Base-by-base conservation (phyloP, 176 grass and related monocot species). In the Ananas comosus region DNA sequence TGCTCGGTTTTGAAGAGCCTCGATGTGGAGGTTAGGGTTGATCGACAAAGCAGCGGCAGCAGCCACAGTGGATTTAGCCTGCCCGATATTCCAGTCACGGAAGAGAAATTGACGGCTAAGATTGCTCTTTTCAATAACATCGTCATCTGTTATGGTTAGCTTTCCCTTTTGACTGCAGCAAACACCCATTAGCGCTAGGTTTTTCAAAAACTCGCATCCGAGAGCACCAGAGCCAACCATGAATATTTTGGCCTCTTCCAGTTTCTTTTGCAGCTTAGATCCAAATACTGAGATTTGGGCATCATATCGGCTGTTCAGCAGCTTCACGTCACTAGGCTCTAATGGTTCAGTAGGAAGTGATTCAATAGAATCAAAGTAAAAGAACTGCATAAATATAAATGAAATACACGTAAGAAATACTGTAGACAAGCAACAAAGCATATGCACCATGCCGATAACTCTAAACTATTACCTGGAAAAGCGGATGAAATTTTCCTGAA, bases 81-180 rank as follows among this genome's bases (percentile, higher is more conserved):
- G 91, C 51, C 91, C 85, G 78, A 96, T 96, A 73, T 96, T 90
- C 80, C 88, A 96, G 72, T 96, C 85, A 13, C 91, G 88, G 79
- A 96, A 96, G 64, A 96, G 91, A 79, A 96, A 96, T 59, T 96
- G 91, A 17, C 91, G 91, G 74, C 91, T 96, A 48, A 96, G 88
- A 84, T 96, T 96, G 63, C 91, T 96, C 78, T 88, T 96, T 74
- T 96, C 88, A 82, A 91, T 96, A 16, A 96, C 83, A 83, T 96
- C 88, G 64, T 96, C 91, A 88, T 96, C 91, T 77, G 91, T 96
- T 68, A 91, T 69, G 13, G 78, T 96, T 53, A 96, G 72, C 49
- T 83, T 91, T 51, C 91, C 88, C 70, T 73, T 84, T 28, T 70
- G 50, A 66, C 72, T 75, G 71, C 88, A 96, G 53, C 86, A 96